phyloP scores from a whole-genome alignment of 352 stramenopile genomes.

The Phytopythium aichiense region DNA sequence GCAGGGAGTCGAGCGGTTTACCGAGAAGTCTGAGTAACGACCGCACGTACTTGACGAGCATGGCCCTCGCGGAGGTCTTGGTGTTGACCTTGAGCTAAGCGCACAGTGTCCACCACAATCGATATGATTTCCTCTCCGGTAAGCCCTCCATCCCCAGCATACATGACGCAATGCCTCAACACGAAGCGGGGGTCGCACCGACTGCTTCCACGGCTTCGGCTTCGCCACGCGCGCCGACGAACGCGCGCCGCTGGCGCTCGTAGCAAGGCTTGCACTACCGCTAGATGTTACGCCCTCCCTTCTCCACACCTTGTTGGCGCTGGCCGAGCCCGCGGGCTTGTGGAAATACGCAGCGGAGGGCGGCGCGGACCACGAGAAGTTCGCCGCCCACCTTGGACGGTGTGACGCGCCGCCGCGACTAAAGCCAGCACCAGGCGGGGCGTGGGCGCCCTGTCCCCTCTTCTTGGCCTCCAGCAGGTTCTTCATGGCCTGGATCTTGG shows the following conservation, averaged over 20 bases:
- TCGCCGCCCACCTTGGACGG: slow-evolving; percentile 11
- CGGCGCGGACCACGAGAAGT: slow-evolving; percentile 38
- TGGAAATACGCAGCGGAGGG: neutral
- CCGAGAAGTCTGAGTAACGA: neutral
- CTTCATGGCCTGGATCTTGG: slow-evolving; percentile 82
- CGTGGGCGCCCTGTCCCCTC: neutral
- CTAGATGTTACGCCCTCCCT: slow-evolving; percentile 14
- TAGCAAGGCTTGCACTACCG: neutral
- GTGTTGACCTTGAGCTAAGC: slow-evolving; percentile 22
- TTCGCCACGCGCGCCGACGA: neutral
- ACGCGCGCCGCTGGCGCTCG: neutral
- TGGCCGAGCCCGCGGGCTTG: slow-evolving; percentile 10
- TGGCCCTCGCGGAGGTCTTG: slow-evolving; percentile 10
- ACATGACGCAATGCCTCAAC: slow-evolving; percentile 5
- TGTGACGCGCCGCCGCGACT: neutral
- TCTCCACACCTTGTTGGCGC: slow-evolving; percentile 59
- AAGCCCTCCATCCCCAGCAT: slow-evolving; percentile 3
- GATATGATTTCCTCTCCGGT: neutral
- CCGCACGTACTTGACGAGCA: slow-evolving; percentile 10
- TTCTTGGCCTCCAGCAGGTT: slow-evolving; percentile 64
- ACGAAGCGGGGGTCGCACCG: slow-evolving; percentile 7
- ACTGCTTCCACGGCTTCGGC: slow-evolving; percentile 27
- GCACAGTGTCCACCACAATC: neutral
- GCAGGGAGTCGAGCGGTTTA: neutral
- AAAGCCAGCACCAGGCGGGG: neutral